Percentiles rank a stretch among this genome's conserved stretches.
These are phyloP conservation scores for Fusarium sp. DNA, from an alignment of 2,329 filamentous ascomycete genomes.

Conservation along the genomic window DNA sequence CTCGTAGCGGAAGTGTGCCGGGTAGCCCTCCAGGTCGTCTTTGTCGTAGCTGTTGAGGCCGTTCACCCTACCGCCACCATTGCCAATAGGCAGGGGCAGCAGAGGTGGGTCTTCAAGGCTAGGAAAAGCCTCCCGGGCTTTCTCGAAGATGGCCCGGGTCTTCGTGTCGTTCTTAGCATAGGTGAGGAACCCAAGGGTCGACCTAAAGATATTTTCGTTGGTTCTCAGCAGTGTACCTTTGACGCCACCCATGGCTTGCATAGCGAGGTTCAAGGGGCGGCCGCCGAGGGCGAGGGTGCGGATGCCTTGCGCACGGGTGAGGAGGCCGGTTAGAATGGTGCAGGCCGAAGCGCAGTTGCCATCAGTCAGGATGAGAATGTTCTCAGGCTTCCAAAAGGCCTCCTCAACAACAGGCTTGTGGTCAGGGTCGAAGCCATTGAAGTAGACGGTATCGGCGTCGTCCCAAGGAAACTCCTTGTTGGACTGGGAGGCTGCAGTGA, in stretches of 20 bases:
- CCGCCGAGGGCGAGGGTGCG: constrained; percentile 71
- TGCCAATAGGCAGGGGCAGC: constrained; percentile 55
- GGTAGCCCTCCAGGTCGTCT: constrained; percentile 45
- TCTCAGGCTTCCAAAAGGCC: constrained; percentile 44
- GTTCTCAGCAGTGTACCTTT: constrained; percentile 63
- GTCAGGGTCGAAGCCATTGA: constrained; percentile 40
- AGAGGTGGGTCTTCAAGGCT: constrained; percentile 31
- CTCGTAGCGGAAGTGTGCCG: constrained; percentile 72
- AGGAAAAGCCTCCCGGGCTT: constrained; percentile 32
- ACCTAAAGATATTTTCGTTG: not conserved
- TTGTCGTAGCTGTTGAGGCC: constrained; percentile 36
- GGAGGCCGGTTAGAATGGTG: constrained; percentile 46
- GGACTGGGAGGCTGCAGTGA: constrained; percentile 39
- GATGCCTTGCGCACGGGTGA: constrained; percentile 53
- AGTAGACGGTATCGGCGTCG: constrained; percentile 22
- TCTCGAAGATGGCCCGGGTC: constrained; percentile 17
- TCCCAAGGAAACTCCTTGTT: constrained; percentile 35
- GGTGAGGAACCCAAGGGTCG: constrained; percentile 1
- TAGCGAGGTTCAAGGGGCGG: constrained; percentile 66
- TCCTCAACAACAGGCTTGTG: constrained; percentile 30
- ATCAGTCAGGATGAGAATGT: constrained; percentile 45
- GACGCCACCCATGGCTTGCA: constrained; percentile 77
- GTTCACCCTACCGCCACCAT: constrained; percentile 41
- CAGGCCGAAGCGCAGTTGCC: constrained; percentile 46
- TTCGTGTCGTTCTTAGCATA: constrained; percentile 30